Evolutionary conservation across 2,329 filamentous ascomycete species (phyloP), one percentile per base, ranked within the genome.

Genomic region (Raffaelea deltoideospora): DNA sequence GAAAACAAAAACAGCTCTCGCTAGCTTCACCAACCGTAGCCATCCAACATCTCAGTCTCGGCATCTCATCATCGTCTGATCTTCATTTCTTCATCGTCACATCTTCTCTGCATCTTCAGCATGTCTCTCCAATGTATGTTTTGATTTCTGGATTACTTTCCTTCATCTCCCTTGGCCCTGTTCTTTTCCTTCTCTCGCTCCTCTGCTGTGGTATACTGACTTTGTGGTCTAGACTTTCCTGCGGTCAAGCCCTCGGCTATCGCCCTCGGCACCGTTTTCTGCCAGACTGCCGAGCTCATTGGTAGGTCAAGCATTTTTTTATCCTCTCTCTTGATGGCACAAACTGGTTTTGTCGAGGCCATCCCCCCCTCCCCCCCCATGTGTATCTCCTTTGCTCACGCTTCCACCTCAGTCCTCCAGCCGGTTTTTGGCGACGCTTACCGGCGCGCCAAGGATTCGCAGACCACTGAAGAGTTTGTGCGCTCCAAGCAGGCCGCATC

Each of bases 201-300:
- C n/a, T n/a, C n/a, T n/a, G n/a, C n/a, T n/a, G n/a, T n/a, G n/a
- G n/a, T n/a, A n/a, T n/a, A n/a, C n/a, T n/a, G n/a, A n/a, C n/a
- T n/a, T n/a, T n/a, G n/a, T n/a, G n/a, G n/a, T n/a, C 24, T 26
- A 73, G 69, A 74, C 54, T 65, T 76, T 24, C 71, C 71, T 46
- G 57, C 87, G 49, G 90, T 98, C 56, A 96, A 95, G 79, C 90
- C 90, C 50, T 95, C 87, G 55, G 88, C 90, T 53, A 94, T 98
- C 56, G 90, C 88, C 54, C 76, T 96, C 54, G 90, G 90, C 64
- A 90, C 87, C 45, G 65, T 86, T 60, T 98, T 95, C 77, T 95
- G 82, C 72, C 88, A 98, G 65, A 78, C 79, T 52, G 71, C 85
- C 52, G 90, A 90, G 54, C 77, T 90, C 46, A 87, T 83, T 45